Conservation (phyloP, 371 early-diverging fungal species). For the Rhizomucor miehei region DNA sequence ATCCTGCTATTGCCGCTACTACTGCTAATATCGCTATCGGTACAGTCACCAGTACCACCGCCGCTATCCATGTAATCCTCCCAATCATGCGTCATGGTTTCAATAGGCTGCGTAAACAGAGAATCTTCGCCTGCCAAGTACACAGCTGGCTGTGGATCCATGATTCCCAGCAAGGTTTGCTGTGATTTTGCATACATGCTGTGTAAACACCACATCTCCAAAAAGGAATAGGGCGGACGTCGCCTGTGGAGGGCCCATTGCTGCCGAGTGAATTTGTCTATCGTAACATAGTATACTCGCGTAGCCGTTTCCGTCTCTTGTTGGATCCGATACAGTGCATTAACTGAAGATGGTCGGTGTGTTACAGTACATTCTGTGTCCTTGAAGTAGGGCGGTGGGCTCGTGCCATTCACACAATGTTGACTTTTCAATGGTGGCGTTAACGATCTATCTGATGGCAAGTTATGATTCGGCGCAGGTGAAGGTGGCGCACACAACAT, state of each 20-base stretch:
- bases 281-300: constrained; percentile 45
- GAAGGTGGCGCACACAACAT: too few species aligned
- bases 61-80: constrained; percentile 8
- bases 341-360: too few species aligned
- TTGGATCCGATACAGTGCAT: neutral
- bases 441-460: too few species aligned
- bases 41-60: too few species aligned
- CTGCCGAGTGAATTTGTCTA: constrained; percentile 39
- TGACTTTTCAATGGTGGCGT: neutral
- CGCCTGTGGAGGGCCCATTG: constrained; percentile 20
- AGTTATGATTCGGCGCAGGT: too few species aligned
- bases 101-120: constrained; percentile 45
- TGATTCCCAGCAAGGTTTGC: constrained; percentile 38
- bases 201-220: constrained; percentile 42
- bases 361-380: too few species aligned
- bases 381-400: too few species aligned
- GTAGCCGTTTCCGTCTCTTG: constrained; percentile 24
- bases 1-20: neutral
- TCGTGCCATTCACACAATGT: neutral
- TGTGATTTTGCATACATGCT: constrained; percentile 52
- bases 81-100: constrained; percentile 5
- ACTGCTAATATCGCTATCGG: neutral
- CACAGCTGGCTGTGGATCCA: constrained; percentile 33
- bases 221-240: constrained; percentile 33
- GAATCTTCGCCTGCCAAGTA: constrained; percentile 43